Evolutionary conservation across 768 basidiomycete species (phyloP), one percentile per base, ranked within the genome.

Genomic region (Leccinum aurantiacum): DNA sequence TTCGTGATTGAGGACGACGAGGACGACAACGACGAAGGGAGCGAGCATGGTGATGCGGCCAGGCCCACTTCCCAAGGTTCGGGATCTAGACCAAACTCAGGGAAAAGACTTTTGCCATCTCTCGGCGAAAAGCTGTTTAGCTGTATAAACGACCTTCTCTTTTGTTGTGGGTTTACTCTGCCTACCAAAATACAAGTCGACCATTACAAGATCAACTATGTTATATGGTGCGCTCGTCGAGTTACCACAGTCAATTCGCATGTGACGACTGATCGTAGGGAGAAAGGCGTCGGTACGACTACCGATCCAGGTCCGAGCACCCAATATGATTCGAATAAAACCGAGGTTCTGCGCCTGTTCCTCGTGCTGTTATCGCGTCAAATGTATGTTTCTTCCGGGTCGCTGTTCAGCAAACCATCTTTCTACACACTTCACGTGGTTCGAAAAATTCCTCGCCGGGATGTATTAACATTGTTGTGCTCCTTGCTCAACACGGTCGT

Each of bases 1-100:
- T 96, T 96, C 71, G 90, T 95, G 15, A 94, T 96, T 38, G 93
- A 93, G 63, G 92, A 94, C 64, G 91, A 90, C 17, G 89, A 90
- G 3, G 33, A 33, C 13, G 33, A 35, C 31, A 13, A 33, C 33
- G 88, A 77, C n/a, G 63, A 60, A 35, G 60, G 29, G 15, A 78
- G 75, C 57, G 83, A 83, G 46, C 71, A 65, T 57, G 77, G 74
- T 46, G 73, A 79, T 31, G 74, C 74, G 13, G 67, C 68, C 6
- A 66, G 60, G 38, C 51, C 65, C n/a, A 48, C 60, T 22, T 58
- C 67, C 6, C 54, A 61, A 29, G 31, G 58, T 27, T 56, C 63
- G 52, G 62, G 47, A 49, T 61, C 68, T 19, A 68, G 69, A 59
- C 60, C 72, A 33, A 79, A 76, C 54, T 62, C 68, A 54, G 79